phyloP scores from a whole-genome alignment of 768 basidiomycete species.

The Boletus fagicola region DNA sequence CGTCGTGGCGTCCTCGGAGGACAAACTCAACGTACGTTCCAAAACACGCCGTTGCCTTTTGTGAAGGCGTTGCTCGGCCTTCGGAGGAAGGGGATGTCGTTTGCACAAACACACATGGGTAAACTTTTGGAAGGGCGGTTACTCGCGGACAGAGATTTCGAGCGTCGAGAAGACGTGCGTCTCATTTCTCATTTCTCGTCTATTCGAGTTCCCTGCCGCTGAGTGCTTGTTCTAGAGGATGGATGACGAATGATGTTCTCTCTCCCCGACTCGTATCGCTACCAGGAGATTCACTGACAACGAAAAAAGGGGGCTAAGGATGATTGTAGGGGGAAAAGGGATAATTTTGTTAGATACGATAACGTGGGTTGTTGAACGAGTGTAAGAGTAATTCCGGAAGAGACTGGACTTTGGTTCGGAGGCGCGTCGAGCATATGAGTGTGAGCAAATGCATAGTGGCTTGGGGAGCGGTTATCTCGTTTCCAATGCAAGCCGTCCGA shows the following conservation, averaged over 20 bases:
- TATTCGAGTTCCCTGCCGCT: not conserved
- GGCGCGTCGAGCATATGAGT: too few species aligned
- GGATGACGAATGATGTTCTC: not conserved
- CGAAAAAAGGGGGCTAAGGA: not conserved
- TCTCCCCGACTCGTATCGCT: not conserved
- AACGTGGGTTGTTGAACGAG: not conserved
- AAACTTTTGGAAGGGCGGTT: conserved; percentile 34
- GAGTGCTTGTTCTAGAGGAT: not conserved
- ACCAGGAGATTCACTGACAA: too few species aligned
- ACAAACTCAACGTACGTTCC: not conserved
- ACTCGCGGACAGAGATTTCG: conserved; percentile 31
- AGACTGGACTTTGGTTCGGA: too few species aligned
- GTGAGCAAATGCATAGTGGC: too few species aligned
- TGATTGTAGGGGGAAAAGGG: not conserved
- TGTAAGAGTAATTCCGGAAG: not conserved
- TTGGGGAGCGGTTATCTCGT: too few species aligned
- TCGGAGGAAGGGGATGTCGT: conserved; percentile 41
- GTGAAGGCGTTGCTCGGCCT: conserved; percentile 36
- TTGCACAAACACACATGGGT: conserved; percentile 40
- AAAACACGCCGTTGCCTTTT: conserved; percentile 14
- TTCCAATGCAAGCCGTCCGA: too few species aligned
- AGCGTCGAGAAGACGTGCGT: not conserved
- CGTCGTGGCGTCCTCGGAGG: not conserved
- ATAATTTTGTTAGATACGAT: not conserved
- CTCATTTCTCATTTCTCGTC: not conserved